These are phyloP conservation scores for Xylaria nigripes DNA, from an alignment of 495 filamentous ascomycete species.

Conservation along the genomic window DNA sequence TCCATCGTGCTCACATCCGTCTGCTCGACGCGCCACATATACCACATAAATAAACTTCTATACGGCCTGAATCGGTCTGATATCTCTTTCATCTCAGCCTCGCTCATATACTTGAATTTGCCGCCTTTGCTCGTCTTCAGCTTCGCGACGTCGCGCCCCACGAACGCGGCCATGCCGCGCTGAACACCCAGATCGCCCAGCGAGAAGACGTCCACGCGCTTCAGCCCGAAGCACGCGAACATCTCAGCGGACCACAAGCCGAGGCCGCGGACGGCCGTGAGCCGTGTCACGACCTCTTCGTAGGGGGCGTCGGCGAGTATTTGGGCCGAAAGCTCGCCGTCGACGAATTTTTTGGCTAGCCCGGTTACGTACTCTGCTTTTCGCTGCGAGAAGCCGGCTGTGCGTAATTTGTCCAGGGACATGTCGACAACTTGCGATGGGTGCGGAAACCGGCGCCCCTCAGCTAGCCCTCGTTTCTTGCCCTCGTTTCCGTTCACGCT, in stretches of 20 bases:
- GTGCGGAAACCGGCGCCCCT: slow-evolving; percentile 53
- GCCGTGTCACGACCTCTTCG: slow-evolving; percentile 71
- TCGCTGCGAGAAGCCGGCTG: slow-evolving; percentile 79
- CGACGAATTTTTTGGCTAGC: slow-evolving; percentile 70
- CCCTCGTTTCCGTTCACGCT: slow-evolving; percentile 9
- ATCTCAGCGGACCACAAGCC: slow-evolving; percentile 93
- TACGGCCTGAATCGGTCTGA: slow-evolving; percentile 77
- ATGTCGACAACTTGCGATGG: slow-evolving; percentile 60
- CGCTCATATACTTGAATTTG: slow-evolving; percentile 96
- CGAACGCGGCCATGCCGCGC: slow-evolving; percentile 83
- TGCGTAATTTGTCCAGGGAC: slow-evolving; percentile 57
- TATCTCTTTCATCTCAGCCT: slow-evolving; percentile 81
- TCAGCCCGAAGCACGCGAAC: slow-evolving; percentile 89
- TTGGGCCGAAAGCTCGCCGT: slow-evolving; percentile 62
- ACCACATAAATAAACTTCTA: slow-evolving; percentile 49
- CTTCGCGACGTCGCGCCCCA: slow-evolving; percentile 74
- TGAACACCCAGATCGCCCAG: slow-evolving; percentile 91
- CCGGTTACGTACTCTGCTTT: slow-evolving; percentile 94
- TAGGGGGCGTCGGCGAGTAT: slow-evolving; percentile 71
- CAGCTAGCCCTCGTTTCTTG: background rate
- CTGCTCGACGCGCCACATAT: slow-evolving; percentile 72
- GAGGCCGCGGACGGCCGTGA: slow-evolving; percentile 80
- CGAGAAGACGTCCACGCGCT: slow-evolving; percentile 88
- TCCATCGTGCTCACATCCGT: slow-evolving; percentile 64
- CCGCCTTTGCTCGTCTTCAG: slow-evolving; percentile 71